Percentiles rank a stretch among this genome's conserved stretches.
Evolutionary conservation across 371 early-diverging fungal species (phyloP).

Genomic region (Mortierella sp.): DNA sequence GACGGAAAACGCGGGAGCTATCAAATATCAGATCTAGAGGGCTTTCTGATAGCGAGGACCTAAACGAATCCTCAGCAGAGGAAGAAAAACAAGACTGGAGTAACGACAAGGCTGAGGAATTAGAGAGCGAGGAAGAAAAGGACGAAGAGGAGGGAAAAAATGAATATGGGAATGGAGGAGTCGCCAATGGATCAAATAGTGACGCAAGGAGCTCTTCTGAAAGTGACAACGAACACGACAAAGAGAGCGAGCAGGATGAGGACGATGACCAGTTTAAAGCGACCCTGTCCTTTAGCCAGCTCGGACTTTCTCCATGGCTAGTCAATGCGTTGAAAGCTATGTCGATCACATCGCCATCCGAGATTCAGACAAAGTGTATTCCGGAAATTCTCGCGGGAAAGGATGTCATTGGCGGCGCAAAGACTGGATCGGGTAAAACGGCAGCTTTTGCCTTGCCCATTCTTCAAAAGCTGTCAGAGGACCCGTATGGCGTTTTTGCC

Average conservation of each 20-base stretch:
- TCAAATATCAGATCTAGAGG: slow-evolving; percentile 1
- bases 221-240: slow-evolving; percentile 15
- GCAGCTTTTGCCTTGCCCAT: slow-evolving; percentile 99
- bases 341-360: slow-evolving; percentile 90
- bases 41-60: not conserved
- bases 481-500: slow-evolving; percentile 95
- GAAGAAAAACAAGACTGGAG: slow-evolving; percentile 6
- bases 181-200: slow-evolving; percentile 8
- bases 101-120: slow-evolving; percentile 10
- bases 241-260: slow-evolving; percentile 25
- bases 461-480: slow-evolving; percentile 89
- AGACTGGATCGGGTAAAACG: slow-evolving; percentile 99
- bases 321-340: slow-evolving; percentile 78
- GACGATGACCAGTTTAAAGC: slow-evolving; percentile 44
- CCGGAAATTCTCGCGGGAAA: slow-evolving; percentile 77
- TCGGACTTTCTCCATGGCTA: slow-evolving; percentile 88
- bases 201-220: slow-evolving; percentile 6
- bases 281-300: slow-evolving; percentile 59
- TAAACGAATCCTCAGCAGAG: slow-evolving; percentile 7
- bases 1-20: not conserved
- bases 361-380: slow-evolving; percentile 94
- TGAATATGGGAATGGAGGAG: no score
- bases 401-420: slow-evolving; percentile 97
- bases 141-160: slow-evolving; percentile 12
- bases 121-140: slow-evolving; percentile 8